Conservation (phyloP, 2,329 filamentous ascomycete species). For the Sordariomycetes sp. region DNA sequence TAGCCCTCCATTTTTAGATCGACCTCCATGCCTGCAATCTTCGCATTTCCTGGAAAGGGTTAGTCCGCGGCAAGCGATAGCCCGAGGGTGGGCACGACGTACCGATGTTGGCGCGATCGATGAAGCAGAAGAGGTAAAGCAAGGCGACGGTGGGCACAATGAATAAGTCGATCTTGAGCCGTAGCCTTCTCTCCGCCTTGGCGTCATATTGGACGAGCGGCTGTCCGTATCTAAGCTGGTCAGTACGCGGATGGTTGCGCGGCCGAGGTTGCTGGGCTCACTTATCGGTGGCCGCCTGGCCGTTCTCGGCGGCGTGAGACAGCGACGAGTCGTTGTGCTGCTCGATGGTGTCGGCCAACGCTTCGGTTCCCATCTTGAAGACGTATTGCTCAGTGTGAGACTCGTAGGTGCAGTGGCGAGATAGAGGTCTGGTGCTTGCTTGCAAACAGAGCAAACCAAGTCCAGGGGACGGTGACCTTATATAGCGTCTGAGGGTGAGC, state of each 20-base stretch:
- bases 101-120: slow-evolving; percentile 60
- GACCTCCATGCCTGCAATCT: slow-evolving; percentile 53
- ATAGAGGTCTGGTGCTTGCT: too few species aligned
- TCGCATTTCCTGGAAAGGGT: slow-evolving; percentile 49
- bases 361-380: too few species aligned
- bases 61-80: background rate
- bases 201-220: slow-evolving; percentile 43
- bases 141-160: slow-evolving; percentile 55
- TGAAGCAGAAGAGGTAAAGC: slow-evolving; percentile 47
- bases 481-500: too few species aligned
- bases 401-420: too few species aligned
- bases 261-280: background rate
- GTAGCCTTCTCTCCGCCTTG: slow-evolving; percentile 44
- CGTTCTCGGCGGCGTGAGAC: slow-evolving; percentile 3
- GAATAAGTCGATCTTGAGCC: slow-evolving; percentile 54
- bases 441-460: too few species aligned
- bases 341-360: slow-evolving; percentile 3
- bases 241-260: background rate
- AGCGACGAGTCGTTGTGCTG: background rate
- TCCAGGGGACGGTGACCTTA: too few species aligned
- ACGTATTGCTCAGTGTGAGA: too few species aligned
- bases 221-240: slow-evolving; percentile 31
- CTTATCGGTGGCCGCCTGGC: slow-evolving; percentile 6
- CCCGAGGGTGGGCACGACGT: slow-evolving; percentile 6
- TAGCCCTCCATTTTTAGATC: slow-evolving; percentile 51